Conservation (phyloP, 148 eudicot species). For the Rheum nobile region DNA sequence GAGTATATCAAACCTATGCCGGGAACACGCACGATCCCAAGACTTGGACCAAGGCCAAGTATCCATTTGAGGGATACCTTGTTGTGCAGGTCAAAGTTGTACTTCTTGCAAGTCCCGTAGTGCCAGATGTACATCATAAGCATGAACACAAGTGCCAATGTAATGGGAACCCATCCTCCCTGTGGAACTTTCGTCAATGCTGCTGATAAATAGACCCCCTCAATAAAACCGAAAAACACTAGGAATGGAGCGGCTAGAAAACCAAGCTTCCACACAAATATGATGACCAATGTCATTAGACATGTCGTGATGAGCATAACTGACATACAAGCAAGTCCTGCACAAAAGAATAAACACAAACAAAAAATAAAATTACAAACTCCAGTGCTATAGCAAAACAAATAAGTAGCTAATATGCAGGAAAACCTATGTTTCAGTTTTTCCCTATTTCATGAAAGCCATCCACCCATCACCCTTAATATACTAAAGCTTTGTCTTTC, state of each 20-base stretch:
- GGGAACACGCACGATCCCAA: slow-evolving; percentile 92
- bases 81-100: slow-evolving; percentile 85
- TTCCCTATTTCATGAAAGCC: not conserved
- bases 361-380: not conserved
- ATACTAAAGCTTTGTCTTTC: not conserved
- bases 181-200: slow-evolving; percentile 75
- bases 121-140: slow-evolving; percentile 78
- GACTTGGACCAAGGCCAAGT: slow-evolving; percentile 88
- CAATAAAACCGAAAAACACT: slow-evolving; percentile 54
- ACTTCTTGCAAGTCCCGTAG: slow-evolving; percentile 79
- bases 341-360: slow-evolving; percentile 9
- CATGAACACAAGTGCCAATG: slow-evolving; percentile 57
- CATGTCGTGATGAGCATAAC: slow-evolving; percentile 85
- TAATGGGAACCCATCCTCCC: slow-evolving; percentile 93
- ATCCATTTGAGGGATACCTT: slow-evolving; percentile 88
- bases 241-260: slow-evolving; percentile 50
- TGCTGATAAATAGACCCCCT: slow-evolving; percentile 60
- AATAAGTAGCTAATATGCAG: not conserved
- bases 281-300: slow-evolving; percentile 65
- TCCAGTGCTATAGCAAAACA: not conserved
- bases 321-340: slow-evolving; percentile 87
- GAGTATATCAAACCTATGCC: slow-evolving; percentile 87
- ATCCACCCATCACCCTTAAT: not conserved
- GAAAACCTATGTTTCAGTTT: not conserved
- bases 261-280: slow-evolving; percentile 64